These are phyloP conservation scores for Medicago truncatula DNA, from an alignment of 306 rosid genomes.

Conservation along the genomic window MtrunA17r5.0-ANR NC_053043.1:41609501-41610000, in stretches of 20 bases:
- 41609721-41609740: not conserved
- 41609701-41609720: not conserved
- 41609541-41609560: constrained; percentile 30
- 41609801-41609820: constrained; percentile 48
- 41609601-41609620: constrained; percentile 38
- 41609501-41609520: not conserved
- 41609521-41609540: constrained; percentile 25
- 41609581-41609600: constrained; percentile 51
- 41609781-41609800: not conserved
- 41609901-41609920: constrained; percentile 20
- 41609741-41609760: constrained; percentile 1
- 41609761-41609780: constrained; percentile 40
- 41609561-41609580: constrained; percentile 28
- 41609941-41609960: constrained; percentile 38
- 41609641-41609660: constrained; percentile 14
- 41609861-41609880: constrained; percentile 65
- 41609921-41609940: constrained; percentile 11
- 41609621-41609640: not conserved
- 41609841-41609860: constrained; percentile 68
- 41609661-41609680: constrained; percentile 31
- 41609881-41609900: constrained; percentile 54
- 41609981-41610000: constrained; percentile 25
- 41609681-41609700: not conserved
- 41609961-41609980: constrained; percentile 12
- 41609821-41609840: constrained; percentile 52